Evolutionary conservation across 2,329 filamentous ascomycete genomes (phyloP), one percentile per base, ranked within the genome.

Genomic region (Aspergillus arachidicola): DNA sequence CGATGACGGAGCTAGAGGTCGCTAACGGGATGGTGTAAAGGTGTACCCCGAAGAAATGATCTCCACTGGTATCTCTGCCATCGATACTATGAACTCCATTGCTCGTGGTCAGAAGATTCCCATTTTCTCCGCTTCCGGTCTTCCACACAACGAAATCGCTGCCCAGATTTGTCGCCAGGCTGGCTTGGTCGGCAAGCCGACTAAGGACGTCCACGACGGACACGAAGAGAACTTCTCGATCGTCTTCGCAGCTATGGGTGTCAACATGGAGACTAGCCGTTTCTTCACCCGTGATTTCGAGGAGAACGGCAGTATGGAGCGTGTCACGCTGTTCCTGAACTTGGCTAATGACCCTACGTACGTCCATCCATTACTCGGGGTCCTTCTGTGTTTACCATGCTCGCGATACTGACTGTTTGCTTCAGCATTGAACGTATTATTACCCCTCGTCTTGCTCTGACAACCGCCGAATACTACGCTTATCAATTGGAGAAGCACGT

Each of bases 401-500:
- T 6, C 28, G 28, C 34, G n/a, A n/a, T 57, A 34, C 45, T 66
- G n/a, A 67, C 63, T 23, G 41, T 26, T 21, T 63, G 21, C 9
- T 72, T 28, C 72, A 96, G 92, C 59, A 99, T 99, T 80, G 95
- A 99, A 83, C 95, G 95, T 90, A 99, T 99, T 78, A 99, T 99
- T 78, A 99, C 95, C 59, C 95, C 95, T 79, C 95, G 95, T 88
- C 91, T 99, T 66, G 95, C 95, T 59, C 87, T 99, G 69, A 99
- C 95, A 57, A 99, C 96, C 30, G 95, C 95, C 81, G 95, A 99
- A 82, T 99, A 99, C 88, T 99, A 98, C 81, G 95, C 95, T 78
- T 99, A 99, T 84, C 95, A 99, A 82, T 89, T 99, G 71, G 95
- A 99, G 87, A 99, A 99, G 88, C 95, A 99, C 87, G 95, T 99